Evolutionary conservation across 371 early-diverging fungal genomes (phyloP).

Genomic region (Astathelohania contejeani): DNA sequence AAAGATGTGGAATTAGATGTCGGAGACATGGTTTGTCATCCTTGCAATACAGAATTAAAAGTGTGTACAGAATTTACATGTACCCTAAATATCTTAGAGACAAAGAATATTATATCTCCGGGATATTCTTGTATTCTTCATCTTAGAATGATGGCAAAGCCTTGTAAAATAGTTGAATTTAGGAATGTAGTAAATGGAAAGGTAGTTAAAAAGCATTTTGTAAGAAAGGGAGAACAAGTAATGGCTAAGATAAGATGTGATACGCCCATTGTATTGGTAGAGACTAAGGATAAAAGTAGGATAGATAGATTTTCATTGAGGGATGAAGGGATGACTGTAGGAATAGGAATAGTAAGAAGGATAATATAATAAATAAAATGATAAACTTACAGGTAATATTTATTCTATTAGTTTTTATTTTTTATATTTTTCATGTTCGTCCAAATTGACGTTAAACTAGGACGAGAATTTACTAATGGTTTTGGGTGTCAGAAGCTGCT

Average conservation of each 20-base stretch:
- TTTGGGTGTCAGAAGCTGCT: too few relatives aligned
- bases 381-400: too few relatives aligned
- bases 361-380: slow-evolving; percentile 12
- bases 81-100: slow-evolving; percentile 42
- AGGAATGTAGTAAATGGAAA: slow-evolving; percentile 43
- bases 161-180: slow-evolving; percentile 42
- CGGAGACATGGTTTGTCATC: slow-evolving; percentile 35
- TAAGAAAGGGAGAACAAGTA: slow-evolving; percentile 41
- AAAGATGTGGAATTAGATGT: slow-evolving; percentile 39
- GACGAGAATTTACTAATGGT: too few relatives aligned
- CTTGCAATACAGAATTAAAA: slow-evolving; percentile 9
- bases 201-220: slow-evolving; percentile 40
- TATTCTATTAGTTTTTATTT: too few relatives aligned
- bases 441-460: too few relatives aligned
- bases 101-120: slow-evolving; percentile 36
- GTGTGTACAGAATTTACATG: slow-evolving; percentile 42
- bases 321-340: slow-evolving; percentile 50
- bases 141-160: slow-evolving; percentile 30
- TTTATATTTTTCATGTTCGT: too few relatives aligned
- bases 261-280: slow-evolving; percentile 24
- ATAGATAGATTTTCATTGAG: slow-evolving; percentile 49
- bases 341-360: slow-evolving; percentile 45
- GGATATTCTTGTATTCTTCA: slow-evolving; percentile 52
- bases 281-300: slow-evolving; percentile 13
- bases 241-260: slow-evolving; percentile 36